Evolutionary conservation across 164 flowering plant species (phyloP), one percentile per base, ranked within the genome.

Genomic region (Warburgia ugandensis): DNA sequence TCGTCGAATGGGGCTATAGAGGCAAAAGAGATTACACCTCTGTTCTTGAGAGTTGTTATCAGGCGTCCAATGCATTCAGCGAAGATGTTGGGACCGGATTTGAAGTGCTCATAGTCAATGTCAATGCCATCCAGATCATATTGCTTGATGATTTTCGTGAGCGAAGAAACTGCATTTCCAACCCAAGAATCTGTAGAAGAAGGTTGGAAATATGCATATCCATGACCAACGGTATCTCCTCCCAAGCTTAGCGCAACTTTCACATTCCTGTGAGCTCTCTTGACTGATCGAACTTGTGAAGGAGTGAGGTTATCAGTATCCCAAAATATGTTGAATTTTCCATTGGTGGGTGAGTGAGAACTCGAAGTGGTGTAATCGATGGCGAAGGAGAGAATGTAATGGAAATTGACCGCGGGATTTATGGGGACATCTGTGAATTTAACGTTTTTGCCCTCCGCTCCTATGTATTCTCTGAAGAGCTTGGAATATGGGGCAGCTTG

Each of bases 371-470:
- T 69, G 72, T 79, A 82, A 42, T 82, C 89, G 5, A 79, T 77
- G 45, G 76, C 83, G 22, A 79, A 79, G 11, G 89, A 47, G 11
- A 79, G 82, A 36, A 81, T 70, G 74, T 70, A 81, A 58, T 81
- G 80, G 63, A 75, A 77, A 2, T 77, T 67, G 10, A 72, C 74
- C 3, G 50, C 29, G 3, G 76, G 44, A 61, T 70, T 51, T 4
- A 79, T 55, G 21, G 83, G 80, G 1, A 77, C 80, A 41, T 79
- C 79, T 0, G 75, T 28, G n/a, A 79, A 77, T 49, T 12, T 77
- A 22, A 82, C 78, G 26, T 63, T 59, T 1, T 67, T 76, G 54
- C 65, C 77, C 39, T 73, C 73, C 1, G 83, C 79, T 30, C 85
- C 85, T 0, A 79, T 79, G 66, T 79, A 75, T 55, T 71, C 79